phyloP scores from a whole-genome alignment of 2,329 filamentous ascomycete genomes.

The Coniochaeta pulveracea region DNA sequence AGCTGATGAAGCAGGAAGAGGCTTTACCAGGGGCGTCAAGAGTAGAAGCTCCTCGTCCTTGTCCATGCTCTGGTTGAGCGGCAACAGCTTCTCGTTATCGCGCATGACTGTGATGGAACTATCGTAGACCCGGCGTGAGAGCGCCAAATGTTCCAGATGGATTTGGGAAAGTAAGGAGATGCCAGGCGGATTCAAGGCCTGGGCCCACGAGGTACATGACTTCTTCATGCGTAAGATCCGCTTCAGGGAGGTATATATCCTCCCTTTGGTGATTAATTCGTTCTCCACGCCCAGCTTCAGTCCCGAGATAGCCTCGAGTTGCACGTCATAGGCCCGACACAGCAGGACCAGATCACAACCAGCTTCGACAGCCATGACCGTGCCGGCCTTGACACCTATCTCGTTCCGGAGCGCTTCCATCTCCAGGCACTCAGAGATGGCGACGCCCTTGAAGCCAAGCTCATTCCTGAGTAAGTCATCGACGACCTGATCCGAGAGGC shows the following conservation, averaged over 20 bases:
- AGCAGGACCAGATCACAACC: constrained; percentile 87
- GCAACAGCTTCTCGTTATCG: constrained; percentile 76
- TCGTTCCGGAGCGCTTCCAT: constrained; percentile 96
- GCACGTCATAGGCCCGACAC: constrained; percentile 77
- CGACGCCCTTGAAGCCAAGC: constrained; percentile 80
- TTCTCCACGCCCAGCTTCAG: constrained; percentile 85
- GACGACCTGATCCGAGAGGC: constrained; percentile 84
- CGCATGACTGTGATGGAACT: constrained; percentile 86
- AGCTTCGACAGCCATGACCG: constrained; percentile 94
- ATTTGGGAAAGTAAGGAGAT: constrained; percentile 66
- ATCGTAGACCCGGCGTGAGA: constrained; percentile 82
- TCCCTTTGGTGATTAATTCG: constrained; percentile 70
- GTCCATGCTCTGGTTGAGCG: constrained; percentile 70
- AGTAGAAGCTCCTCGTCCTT: constrained; percentile 82
- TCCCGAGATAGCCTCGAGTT: constrained; percentile 84
- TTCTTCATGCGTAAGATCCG: constrained; percentile 73
- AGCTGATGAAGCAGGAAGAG: constrained; percentile 77
- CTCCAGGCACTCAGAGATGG: constrained; percentile 89
- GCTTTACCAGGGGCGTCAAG: constrained; percentile 81
- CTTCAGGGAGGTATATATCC: constrained; percentile 69
- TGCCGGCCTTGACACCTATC: constrained; percentile 92
- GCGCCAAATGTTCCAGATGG: constrained; percentile 67
- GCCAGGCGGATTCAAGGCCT: constrained; percentile 79
- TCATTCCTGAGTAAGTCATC: constrained; percentile 82
- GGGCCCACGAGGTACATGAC: constrained; percentile 80